Percentiles rank a stretch among this genome's conserved stretches.
These are phyloP conservation scores for Porpolomopsis calyptriformis DNA, from an alignment of 768 basidiomycete genomes.

Conservation along the genomic window DNA sequence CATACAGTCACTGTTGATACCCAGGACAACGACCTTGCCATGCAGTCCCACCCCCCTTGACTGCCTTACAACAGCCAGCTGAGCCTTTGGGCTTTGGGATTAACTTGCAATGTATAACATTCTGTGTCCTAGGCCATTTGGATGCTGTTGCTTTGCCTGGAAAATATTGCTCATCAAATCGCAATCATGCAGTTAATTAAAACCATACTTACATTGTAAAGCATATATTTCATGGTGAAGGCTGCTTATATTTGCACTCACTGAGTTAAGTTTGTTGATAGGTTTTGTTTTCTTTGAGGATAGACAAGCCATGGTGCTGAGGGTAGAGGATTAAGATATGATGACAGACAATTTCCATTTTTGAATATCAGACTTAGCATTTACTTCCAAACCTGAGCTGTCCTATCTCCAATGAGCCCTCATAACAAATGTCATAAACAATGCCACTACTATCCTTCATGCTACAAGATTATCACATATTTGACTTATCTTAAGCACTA, in stretches of 20 bases:
- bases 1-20: no score
- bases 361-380: no score
- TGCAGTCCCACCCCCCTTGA: no score
- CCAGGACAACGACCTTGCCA: no score
- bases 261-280: neutral
- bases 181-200: neutral
- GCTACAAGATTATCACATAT: neutral
- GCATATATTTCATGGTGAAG: neutral
- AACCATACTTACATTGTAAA: neutral
- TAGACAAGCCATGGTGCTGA: no score
- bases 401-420: neutral
- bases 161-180: neutral
- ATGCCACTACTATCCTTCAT: neutral
- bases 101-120: neutral
- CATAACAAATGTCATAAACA: neutral
- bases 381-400: no score
- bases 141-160: neutral
- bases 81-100: neutral
- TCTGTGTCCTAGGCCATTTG: neutral
- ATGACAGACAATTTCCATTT: no score
- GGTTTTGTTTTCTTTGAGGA: neutral
- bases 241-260: neutral
- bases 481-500: neutral
- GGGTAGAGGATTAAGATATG: no score
- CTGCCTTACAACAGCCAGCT: neutral